A percentile compares a stretch with the other conserved stretches of the same genome.
Conservation (phyloP, 176 grass and related monocot genomes). For the Ensete ventricosum region DNA sequence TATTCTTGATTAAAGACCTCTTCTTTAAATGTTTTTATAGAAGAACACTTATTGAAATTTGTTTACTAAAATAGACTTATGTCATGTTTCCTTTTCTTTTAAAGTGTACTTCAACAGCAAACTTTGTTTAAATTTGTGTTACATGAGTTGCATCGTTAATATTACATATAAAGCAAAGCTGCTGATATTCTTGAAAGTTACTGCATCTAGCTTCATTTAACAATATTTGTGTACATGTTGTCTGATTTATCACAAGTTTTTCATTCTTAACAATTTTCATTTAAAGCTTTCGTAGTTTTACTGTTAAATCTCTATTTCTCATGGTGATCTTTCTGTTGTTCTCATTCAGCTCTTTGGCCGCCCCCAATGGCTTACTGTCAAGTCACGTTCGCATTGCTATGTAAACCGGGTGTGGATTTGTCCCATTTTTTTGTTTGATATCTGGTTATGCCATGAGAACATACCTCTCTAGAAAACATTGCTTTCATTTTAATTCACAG, state of each 20-base stretch:
- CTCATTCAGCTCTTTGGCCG: constrained; percentile 67
- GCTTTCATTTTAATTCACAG: background rate
- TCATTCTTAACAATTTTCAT: background rate
- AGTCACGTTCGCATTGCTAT: constrained; percentile 59
- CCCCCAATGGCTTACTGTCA: constrained; percentile 84
- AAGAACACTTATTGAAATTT: background rate
- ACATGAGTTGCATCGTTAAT: background rate
- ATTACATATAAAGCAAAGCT: background rate
- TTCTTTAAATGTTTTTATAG: background rate
- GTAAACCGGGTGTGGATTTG: constrained; percentile 46
- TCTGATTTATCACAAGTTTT: too few species aligned
- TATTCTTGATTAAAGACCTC: background rate
- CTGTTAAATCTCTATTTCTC: background rate
- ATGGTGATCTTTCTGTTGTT: background rate
- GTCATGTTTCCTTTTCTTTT: too few species aligned
- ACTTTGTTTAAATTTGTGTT: background rate
- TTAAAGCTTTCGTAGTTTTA: background rate
- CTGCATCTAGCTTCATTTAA: too few species aligned
- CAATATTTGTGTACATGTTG: too few species aligned
- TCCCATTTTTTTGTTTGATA: background rate
- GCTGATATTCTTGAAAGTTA: too few species aligned
- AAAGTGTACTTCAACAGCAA: background rate
- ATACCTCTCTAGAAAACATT: background rate
- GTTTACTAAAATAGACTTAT: too few species aligned
- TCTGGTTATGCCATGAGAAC: background rate